A percentile compares a stretch with the other conserved stretches of the same genome.
These are phyloP conservation scores for Scheffersomyces insectosa DNA, from an alignment of 1,139 yeast genomes.

Conservation along the genomic window DNA sequence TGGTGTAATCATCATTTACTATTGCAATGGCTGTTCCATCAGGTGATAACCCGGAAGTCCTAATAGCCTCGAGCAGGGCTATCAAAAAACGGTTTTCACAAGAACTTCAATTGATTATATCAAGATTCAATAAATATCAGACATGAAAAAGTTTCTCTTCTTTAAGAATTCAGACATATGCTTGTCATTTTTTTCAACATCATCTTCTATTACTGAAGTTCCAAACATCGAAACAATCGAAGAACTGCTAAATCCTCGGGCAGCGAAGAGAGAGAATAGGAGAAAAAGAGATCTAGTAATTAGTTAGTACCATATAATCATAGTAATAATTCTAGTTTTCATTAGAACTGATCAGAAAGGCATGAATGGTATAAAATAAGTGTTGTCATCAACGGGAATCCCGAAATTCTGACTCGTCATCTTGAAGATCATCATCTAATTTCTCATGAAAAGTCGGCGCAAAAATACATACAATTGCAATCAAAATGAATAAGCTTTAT, in stretches of 20 bases:
- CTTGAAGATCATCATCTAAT: slow-evolving; percentile 71
- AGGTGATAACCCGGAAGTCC: background rate
- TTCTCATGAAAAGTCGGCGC: slow-evolving; percentile 5
- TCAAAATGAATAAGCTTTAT: too few species aligned
- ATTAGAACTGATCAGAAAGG: slow-evolving; percentile 63
- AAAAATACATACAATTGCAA: background rate
- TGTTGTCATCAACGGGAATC: slow-evolving; percentile 92
- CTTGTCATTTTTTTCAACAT: slow-evolving; percentile 84
- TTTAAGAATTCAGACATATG: slow-evolving; percentile 89
- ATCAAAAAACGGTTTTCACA: slow-evolving; percentile 17
- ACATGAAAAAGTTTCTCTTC: slow-evolving; percentile 67
- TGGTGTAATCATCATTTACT: slow-evolving; percentile 91
- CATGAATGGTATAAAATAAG: slow-evolving; percentile 91
- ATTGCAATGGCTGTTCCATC: slow-evolving; percentile 1
- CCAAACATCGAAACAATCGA: slow-evolving; percentile 9
- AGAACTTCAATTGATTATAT: slow-evolving; percentile 10
- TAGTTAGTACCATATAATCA: background rate
- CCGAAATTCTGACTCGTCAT: slow-evolving; percentile 99
- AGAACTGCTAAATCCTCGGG: slow-evolving; percentile 22
- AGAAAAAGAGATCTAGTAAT: slow-evolving; percentile 1
- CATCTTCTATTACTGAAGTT: slow-evolving; percentile 53
- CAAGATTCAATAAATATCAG: slow-evolving; percentile 46
- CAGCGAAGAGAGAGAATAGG: slow-evolving; percentile 1
- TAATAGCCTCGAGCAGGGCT: background rate
- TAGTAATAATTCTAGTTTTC: background rate